phyloP scores from a whole-genome alignment of 2,329 filamentous ascomycete genomes.

The Verticillium zaregamsianum region DNA sequence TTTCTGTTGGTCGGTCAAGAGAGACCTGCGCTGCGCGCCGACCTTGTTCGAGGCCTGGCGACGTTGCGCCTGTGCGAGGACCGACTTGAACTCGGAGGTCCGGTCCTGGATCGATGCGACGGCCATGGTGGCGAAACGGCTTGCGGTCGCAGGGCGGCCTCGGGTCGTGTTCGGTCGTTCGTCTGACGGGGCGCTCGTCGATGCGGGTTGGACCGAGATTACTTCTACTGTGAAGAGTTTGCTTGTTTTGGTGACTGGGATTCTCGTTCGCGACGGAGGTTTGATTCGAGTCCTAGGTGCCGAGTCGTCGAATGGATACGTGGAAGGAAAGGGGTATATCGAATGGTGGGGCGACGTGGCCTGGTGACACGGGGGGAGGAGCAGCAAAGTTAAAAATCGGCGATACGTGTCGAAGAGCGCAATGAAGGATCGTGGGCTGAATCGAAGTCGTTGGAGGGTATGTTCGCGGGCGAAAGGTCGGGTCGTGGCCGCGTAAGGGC shows the following conservation, averaged over 20 bases:
- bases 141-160: neutral
- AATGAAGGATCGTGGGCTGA: neutral
- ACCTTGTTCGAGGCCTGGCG: conserved; percentile 72
- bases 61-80: conserved; percentile 80
- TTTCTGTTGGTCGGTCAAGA: conserved; percentile 72
- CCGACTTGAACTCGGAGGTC: conserved; percentile 90
- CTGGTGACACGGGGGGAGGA: neutral
- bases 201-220: neutral
- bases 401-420: neutral
- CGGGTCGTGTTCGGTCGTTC: neutral
- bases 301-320: neutral
- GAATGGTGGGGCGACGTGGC: neutral
- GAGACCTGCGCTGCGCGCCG: conserved; percentile 73
- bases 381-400: neutral
- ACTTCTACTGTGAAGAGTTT: neutral
- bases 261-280: neutral
- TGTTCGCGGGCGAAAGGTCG: neutral
- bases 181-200: neutral
- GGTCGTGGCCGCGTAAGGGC: neutral
- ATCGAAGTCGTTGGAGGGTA: neutral
- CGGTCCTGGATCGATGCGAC: conserved; percentile 88
- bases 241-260: neutral
- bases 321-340: neutral
- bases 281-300: neutral
- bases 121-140: conserved; percentile 43